Evolutionary conservation across 2,329 filamentous ascomycete species (phyloP).

Genomic region (Aspergillus fumigatiaffinis): DNA sequence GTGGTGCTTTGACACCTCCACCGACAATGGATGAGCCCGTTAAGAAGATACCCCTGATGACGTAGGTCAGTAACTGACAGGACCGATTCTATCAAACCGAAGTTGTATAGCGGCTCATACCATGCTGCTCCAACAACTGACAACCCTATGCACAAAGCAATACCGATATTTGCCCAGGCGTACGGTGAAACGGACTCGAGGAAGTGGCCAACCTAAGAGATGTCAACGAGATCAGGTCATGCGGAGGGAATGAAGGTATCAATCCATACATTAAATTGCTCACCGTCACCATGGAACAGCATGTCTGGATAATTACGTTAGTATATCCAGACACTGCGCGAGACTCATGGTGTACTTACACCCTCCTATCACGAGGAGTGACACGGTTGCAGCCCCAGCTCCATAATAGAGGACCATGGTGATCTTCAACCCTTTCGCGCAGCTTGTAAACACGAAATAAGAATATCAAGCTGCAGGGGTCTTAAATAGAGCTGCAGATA

Average conservation of each 20-base stretch:
- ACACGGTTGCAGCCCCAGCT: constrained; percentile 62
- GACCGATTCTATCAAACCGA: constrained; percentile 1
- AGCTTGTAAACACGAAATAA: constrained; percentile 16
- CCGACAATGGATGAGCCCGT: constrained; percentile 97
- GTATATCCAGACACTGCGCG: constrained; percentile 9
- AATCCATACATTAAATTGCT: constrained; percentile 80
- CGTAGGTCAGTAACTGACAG: constrained; percentile 4
- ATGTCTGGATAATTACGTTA: constrained; percentile 63
- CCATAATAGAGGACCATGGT: constrained; percentile 71
- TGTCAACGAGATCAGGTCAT: constrained; percentile 15
- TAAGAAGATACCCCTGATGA: constrained; percentile 90
- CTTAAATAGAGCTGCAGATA: constrained; percentile 14
- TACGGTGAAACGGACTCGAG: constrained; percentile 92
- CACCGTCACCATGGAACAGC: constrained; percentile 95
- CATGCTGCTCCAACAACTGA: constrained; percentile 97
- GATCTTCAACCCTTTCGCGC: constrained; percentile 21
- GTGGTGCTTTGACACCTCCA: constrained; percentile 90
- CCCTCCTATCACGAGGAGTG: constrained; percentile 69
- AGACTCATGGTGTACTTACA: constrained; percentile 56
- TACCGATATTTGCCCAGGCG: constrained; percentile 86
- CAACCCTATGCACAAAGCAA: constrained; percentile 89
- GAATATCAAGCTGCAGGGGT: constrained; percentile 14
- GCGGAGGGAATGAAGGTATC: constrained; percentile 4
- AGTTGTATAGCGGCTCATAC: constrained; percentile 47
- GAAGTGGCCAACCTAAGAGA: constrained; percentile 75